Evolutionary conservation across 1,284 basidiomycete species (phyloP).

Genomic region (Ganoderma sinense): DNA sequence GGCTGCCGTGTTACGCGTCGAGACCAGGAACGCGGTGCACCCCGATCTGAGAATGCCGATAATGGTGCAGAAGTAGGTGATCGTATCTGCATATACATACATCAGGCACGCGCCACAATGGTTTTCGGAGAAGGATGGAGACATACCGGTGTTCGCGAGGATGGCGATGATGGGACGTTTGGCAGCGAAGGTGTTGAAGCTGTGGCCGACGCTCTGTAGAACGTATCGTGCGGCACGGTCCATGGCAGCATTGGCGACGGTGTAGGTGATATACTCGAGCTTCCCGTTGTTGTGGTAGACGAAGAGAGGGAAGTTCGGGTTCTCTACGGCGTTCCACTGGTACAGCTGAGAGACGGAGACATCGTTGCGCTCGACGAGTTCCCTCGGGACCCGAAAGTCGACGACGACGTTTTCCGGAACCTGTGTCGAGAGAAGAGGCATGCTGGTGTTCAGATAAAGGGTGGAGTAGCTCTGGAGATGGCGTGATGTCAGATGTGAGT

Average conservation of each 20-base stretch:
- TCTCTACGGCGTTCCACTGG: slow-evolving; percentile 21
- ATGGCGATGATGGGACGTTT: slow-evolving; percentile 29
- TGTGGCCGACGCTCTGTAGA: neutral
- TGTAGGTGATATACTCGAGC: slow-evolving; percentile 23
- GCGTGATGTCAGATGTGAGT: neutral
- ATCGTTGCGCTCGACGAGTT: slow-evolving; percentile 9
- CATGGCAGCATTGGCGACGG: slow-evolving; percentile 19
- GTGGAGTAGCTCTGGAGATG: neutral
- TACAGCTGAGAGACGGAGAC: slow-evolving; percentile 20
- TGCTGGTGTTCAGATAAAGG: neutral
- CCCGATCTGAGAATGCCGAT: slow-evolving; percentile 41
- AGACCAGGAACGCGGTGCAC: slow-evolving; percentile 44
- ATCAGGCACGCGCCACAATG: neutral
- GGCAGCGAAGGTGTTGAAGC: neutral
- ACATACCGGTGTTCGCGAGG: slow-evolving; percentile 18
- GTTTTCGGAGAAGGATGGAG: neutral
- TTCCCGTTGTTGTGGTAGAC: slow-evolving; percentile 19
- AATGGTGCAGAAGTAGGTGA: slow-evolving; percentile 42
- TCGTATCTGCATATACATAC: slow-evolving; percentile 35
- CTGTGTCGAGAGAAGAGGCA: neutral
- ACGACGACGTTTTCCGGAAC: neutral
- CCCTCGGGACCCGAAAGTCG: slow-evolving; percentile 16
- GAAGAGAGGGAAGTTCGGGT: slow-evolving; percentile 29
- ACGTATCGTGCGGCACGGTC: slow-evolving; percentile 29
- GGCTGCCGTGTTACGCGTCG: slow-evolving; percentile 46